These are phyloP conservation scores for Volvox reticuliferus DNA, from an alignment of 139 green algal genomes.

Conservation along the genomic window DNA sequence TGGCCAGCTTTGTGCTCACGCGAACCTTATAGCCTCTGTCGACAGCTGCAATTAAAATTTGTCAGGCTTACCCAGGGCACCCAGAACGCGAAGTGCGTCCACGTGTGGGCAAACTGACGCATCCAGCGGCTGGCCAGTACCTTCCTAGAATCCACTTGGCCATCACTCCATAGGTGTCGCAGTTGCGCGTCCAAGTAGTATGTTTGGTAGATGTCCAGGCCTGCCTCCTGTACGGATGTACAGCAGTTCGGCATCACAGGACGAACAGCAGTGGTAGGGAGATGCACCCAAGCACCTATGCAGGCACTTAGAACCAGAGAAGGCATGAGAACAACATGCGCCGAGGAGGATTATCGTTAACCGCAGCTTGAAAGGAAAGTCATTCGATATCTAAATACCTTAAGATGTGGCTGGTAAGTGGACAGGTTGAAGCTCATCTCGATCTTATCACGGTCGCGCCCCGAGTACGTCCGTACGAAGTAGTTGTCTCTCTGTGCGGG, in stretches of 20 bases:
- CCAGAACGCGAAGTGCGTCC: constrained; percentile 77
- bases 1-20: too few relatives aligned
- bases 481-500: constrained; percentile 78
- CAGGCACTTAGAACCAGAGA: too few relatives aligned
- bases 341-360: too few relatives aligned
- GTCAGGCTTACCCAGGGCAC: constrained; percentile 69
- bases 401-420: constrained; percentile 78
- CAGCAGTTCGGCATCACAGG: too few relatives aligned
- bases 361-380: too few relatives aligned
- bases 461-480: constrained; percentile 76
- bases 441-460: constrained; percentile 60
- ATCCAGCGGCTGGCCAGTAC: constrained; percentile 68
- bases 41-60: too few relatives aligned
- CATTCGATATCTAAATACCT: not conserved
- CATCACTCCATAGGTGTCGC: constrained; percentile 66
- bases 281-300: too few relatives aligned
- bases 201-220: constrained; percentile 73
- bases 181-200: constrained; percentile 74
- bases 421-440: constrained; percentile 85
- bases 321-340: too few relatives aligned
- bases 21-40: too few relatives aligned
- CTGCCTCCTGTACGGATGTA: constrained; percentile 6
- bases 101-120: constrained; percentile 82
- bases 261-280: too few relatives aligned
- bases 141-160: constrained; percentile 48